Base-by-base conservation (phyloP, 116 monocot species). In the Dioscorea cayenensis region DNA sequence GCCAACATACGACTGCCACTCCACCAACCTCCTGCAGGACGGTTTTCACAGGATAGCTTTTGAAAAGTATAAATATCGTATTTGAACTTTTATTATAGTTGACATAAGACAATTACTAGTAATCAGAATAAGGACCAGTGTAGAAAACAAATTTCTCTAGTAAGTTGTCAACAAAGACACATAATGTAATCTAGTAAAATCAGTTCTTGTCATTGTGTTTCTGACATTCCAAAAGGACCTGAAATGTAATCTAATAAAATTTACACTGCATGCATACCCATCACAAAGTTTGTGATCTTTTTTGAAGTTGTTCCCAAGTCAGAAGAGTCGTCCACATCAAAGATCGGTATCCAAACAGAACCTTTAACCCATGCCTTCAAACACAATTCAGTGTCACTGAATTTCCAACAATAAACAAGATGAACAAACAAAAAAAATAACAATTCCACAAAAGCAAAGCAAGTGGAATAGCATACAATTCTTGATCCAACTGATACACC, bases 321-420 rank as follows among this genome's bases (percentile, higher is more conserved):
- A 48, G 67, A 28, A 32, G 80, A 6, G 8, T 78, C 67, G 36
- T 92, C 92, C 63, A 85, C 68, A 51, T 96, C 96, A 78, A 96
- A 96, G 23, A 96, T 92, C 37, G 96, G 92, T 72, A 96, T 85
- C 96, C 96, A 96, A 25, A 85, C 74, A 36, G 96, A 96, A 43
- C 92, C 88, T 77, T 86, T 96, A 28, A 96, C 92, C 84, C 85
- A 87, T 83, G 96, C 92, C 96, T 96, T 16, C 55, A 55, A n/a
- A n/a, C 55, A 55, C 55, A 55, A 55, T 18, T n/a, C 17, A 16
- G 14, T 18, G 55, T 55, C 55, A 49, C n/a, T 49, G 14, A 19
- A 49, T 43, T 43, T 43, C 43, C 32, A 67, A 3, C 18, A 38
- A 19, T 9, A 49, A 49, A 68, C 20, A 55, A 19, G 5, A 55